Base-by-base conservation (phyloP, 352 stramenopile genomes). In the Phytophthora sp. region DNA sequence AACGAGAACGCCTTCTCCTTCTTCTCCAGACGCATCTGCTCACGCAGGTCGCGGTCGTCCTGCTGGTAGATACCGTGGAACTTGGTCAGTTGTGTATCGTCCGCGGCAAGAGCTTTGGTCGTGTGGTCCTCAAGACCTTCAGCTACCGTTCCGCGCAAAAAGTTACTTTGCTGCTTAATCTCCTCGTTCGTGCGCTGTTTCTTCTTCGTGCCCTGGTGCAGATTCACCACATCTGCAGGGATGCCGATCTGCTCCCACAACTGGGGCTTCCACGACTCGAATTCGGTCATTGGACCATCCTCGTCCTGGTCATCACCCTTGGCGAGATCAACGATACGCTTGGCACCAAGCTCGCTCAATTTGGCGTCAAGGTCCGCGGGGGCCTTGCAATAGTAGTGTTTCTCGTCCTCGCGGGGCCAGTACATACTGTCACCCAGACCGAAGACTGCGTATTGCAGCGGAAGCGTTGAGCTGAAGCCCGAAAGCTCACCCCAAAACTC, bases 21-120 rank as follows among this genome's bases (percentile, higher is more conserved):
- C 64, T 92, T 90, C 66, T 90, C 71, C 13, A 84, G 59, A 27
- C 83, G 81, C 82, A 90, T 92, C 61, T 90, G 79, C 52, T 92
- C 81, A 35, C 83, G 81, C 57, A 89, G 55, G 20, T 98, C 95
- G 47, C 97, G 90, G 78, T 99, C 85, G 59, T 98, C 96, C 78
- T 99, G 96, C 86, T 98, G 92, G 80, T 99, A 99, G 50, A 97
- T 98, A 29, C 96, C 96, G 72, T 99, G 96, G 79, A 99, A 99
- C 80, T 99, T 99, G 38, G 84, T 93, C 27, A 95, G 69, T 73
- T 95, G 85, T 27, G 79, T 90, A 50, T 93, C 85, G 23, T 93
- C 85, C 12, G 82, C 42, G 23, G 69, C 52, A 35, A 95, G 73
- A 53, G 82, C 80, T 69, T 90, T 90, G 31, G 87, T 94, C 24